These are phyloP conservation scores for Candida germanica DNA, from an alignment of 805 yeast genomes.

Conservation along the genomic window DNA sequence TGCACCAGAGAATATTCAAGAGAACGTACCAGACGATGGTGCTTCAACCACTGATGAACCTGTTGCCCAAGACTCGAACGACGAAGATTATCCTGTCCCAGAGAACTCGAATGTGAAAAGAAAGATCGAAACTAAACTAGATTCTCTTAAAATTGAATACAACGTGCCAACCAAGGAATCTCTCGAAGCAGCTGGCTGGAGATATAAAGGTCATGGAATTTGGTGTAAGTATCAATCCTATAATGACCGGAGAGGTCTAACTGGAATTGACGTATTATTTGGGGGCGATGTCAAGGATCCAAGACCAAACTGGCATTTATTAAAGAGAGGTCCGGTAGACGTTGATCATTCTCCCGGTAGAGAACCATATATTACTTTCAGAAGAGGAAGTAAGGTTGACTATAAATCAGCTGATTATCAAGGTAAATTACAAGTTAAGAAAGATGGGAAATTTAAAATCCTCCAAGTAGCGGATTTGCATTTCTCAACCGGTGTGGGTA, in stretches of 20 bases:
- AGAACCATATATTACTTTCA: slow-evolving; percentile 28
- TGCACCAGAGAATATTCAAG: slow-evolving; percentile 3
- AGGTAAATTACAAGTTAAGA: slow-evolving; percentile 33
- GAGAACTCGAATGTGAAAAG: slow-evolving; percentile 1
- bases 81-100: not conserved
- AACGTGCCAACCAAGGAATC: slow-evolving; percentile 35
- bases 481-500: slow-evolving; percentile 79
- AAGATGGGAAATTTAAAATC: slow-evolving; percentile 62
- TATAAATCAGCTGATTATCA: slow-evolving; percentile 22
- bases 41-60: not conserved
- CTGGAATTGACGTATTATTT: slow-evolving; percentile 66
- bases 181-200: slow-evolving; percentile 45
- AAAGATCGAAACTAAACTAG: slow-evolving; percentile 8
- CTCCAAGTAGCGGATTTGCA: slow-evolving; percentile 91
- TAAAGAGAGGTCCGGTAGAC: slow-evolving; percentile 22
- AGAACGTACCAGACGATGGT: not conserved
- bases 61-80: not conserved
- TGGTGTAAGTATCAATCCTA: slow-evolving; percentile 58
- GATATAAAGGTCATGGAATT: slow-evolving; percentile 43
- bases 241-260: slow-evolving; percentile 36
- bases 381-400: slow-evolving; percentile 33
- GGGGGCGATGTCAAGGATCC: slow-evolving; percentile 77
- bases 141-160: slow-evolving; percentile 9
- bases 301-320: slow-evolving; percentile 61
- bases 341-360: slow-evolving; percentile 18